A percentile compares a stretch with the other conserved stretches of the same genome.
Conservation (phyloP, 1,139 yeast species). For the Nakaseomyces nivariensis region DNA sequence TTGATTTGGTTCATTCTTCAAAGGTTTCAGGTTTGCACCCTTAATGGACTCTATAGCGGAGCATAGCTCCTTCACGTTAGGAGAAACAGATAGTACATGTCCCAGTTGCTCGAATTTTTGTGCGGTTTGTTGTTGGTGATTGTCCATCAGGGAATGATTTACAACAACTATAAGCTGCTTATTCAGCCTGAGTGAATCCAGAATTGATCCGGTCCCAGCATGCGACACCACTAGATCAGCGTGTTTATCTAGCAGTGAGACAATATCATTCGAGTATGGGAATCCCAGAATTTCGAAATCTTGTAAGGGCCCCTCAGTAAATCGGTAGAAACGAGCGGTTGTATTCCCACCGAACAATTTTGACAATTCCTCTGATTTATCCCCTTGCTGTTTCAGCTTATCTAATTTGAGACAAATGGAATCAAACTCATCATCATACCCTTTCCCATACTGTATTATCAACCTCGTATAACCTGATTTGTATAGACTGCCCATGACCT, state of each 20-base stretch:
- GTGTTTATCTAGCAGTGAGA: slow-evolving; percentile 29
- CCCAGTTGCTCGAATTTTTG: slow-evolving; percentile 37
- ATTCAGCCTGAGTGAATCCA: slow-evolving; percentile 55
- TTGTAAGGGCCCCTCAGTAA: neutral
- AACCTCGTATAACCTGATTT: slow-evolving; percentile 34
- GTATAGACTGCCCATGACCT: slow-evolving; percentile 33
- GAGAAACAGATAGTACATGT: slow-evolving; percentile 26
- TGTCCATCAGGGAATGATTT: slow-evolving; percentile 65
- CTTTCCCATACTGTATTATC: slow-evolving; percentile 62
- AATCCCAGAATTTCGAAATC: slow-evolving; percentile 35
- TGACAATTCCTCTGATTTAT: too few relatives aligned
- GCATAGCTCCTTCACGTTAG: slow-evolving; percentile 5
- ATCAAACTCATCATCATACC: slow-evolving; percentile 20
- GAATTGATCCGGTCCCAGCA: slow-evolving; percentile 89
- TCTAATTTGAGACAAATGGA: neutral
- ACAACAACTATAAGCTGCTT: slow-evolving; percentile 61
- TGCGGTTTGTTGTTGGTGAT: slow-evolving; percentile 81
- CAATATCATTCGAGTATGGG: slow-evolving; percentile 39
- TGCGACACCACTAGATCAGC: slow-evolving; percentile 67
- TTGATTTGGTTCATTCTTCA: neutral
- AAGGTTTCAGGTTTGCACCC: neutral
- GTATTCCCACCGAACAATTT: too few relatives aligned
- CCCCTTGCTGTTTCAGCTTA: too few relatives aligned
- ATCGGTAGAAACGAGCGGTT: too few relatives aligned
- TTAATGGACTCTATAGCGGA: slow-evolving; percentile 7